Evolutionary conservation across 129 eudicot species (phyloP).

Genomic region (Glebionis coronaria): DNA sequence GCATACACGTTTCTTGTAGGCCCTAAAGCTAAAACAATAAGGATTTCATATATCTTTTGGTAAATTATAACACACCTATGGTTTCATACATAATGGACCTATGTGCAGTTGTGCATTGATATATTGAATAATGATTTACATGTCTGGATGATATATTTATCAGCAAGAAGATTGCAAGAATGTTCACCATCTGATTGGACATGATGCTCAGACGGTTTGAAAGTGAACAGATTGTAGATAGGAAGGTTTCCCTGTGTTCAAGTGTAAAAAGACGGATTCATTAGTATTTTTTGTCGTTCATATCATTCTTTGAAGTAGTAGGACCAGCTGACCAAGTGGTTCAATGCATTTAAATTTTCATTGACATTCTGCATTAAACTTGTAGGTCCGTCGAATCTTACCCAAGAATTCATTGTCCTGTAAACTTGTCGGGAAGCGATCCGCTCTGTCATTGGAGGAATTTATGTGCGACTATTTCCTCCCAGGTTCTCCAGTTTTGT

Average conservation of each 20-base stretch:
- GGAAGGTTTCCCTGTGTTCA: slow-evolving; percentile 39
- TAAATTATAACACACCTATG: background rate
- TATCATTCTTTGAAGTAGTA: slow-evolving; percentile 32
- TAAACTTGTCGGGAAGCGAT: slow-evolving; percentile 50
- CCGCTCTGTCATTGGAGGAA: slow-evolving; percentile 77
- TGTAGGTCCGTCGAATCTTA: slow-evolving; percentile 53
- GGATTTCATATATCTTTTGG: slow-evolving; percentile 10
- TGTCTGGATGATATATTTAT: slow-evolving; percentile 44
- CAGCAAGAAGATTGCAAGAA: slow-evolving; percentile 50
- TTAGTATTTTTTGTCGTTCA: slow-evolving; percentile 32
- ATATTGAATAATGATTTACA: slow-evolving; percentile 31
- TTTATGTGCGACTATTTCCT: slow-evolving; percentile 80
- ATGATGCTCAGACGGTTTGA: slow-evolving; percentile 47
- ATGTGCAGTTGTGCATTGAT: slow-evolving; percentile 31
- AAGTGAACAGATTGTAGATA: slow-evolving; percentile 41
- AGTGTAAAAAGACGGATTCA: slow-evolving; percentile 41
- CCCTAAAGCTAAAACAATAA: background rate
- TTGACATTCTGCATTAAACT: slow-evolving; percentile 19
- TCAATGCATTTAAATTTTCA: slow-evolving; percentile 4
- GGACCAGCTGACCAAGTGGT: slow-evolving; percentile 19
- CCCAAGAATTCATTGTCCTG: slow-evolving; percentile 76
- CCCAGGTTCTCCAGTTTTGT: slow-evolving; percentile 77
- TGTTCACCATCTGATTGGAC: slow-evolving; percentile 40
- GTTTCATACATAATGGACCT: slow-evolving; percentile 22
- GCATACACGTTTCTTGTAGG: background rate